Evolutionary conservation across 176 grass and related monocot genomes (phyloP).

Genomic region (Lolium perenne): DNA sequence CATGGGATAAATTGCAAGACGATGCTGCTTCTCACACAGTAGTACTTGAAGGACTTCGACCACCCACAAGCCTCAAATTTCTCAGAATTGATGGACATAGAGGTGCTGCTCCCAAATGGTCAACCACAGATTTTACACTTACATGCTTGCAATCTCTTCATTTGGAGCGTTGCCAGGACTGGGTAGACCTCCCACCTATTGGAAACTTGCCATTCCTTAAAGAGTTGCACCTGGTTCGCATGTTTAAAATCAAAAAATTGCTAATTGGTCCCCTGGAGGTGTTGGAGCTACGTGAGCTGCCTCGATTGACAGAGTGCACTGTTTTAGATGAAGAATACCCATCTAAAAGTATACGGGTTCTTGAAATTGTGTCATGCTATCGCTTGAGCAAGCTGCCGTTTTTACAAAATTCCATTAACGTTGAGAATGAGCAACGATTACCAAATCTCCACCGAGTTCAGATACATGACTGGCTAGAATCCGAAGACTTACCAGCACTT

Average conservation of each 20-base stretch:
- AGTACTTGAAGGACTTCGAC: conserved; percentile 32
- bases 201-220: conserved; percentile 34
- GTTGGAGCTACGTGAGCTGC: conserved; percentile 36
- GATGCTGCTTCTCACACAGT: not conserved
- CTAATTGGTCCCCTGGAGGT: conserved; percentile 23
- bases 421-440: not conserved
- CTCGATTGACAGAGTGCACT: not conserved
- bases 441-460: not conserved
- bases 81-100: conserved; percentile 17
- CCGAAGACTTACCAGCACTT: conserved; percentile 7
- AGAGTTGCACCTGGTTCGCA: conserved; percentile 16
- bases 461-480: conserved; percentile 16
- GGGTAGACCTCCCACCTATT: conserved; percentile 18
- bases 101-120: conserved; percentile 12
- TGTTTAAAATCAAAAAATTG: conserved; percentile 7
- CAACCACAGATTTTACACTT: conserved; percentile 13
- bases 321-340: not conserved
- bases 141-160: not conserved
- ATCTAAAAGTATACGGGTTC: not conserved
- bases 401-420: not conserved
- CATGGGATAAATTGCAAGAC: not conserved
- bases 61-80: not conserved
- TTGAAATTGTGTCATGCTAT: conserved; percentile 27
- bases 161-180: conserved; percentile 2
- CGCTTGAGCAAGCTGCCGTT: conserved; percentile 3